These are phyloP conservation scores for Trichoderma atrobrunneum DNA, from an alignment of 2,329 filamentous ascomycete species.

Conservation along the genomic window DNA sequence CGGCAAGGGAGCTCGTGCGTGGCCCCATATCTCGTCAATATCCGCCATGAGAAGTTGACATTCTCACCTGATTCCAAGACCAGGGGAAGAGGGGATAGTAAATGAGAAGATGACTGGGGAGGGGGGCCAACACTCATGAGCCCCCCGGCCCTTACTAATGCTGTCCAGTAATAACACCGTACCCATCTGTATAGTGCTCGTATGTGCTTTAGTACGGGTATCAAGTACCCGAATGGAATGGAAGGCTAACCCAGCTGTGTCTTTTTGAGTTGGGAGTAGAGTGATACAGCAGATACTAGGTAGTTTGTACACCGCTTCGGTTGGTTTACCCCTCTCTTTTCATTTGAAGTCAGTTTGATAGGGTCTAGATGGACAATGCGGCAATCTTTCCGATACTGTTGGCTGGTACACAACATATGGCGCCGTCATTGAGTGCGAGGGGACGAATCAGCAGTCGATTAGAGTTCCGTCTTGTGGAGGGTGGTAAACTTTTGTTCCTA, in stretches of 20 bases:
- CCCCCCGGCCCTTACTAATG: neutral
- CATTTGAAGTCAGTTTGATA: neutral
- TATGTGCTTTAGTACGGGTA: neutral
- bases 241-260: neutral
- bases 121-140: neutral
- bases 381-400: neutral
- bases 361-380: neutral
- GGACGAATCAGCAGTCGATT: neutral
- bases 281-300: neutral
- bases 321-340: neutral
- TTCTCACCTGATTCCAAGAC: constrained; percentile 17
- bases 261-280: neutral
- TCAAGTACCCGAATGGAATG: neutral
- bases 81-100: neutral
- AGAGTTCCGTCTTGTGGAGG: neutral
- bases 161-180: neutral
- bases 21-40: neutral
- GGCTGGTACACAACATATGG: neutral
- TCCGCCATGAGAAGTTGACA: neutral
- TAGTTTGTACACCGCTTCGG: neutral
- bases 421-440: neutral
- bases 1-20: neutral
- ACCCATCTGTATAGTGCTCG: neutral
- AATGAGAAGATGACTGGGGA: constrained; percentile 1
- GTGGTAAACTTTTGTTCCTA: neutral